A percentile compares a stretch with the other conserved stretches of the same genome.
Conservation (phyloP, 2,329 filamentous ascomycete genomes). For the Stromatinia cepivora region DNA sequence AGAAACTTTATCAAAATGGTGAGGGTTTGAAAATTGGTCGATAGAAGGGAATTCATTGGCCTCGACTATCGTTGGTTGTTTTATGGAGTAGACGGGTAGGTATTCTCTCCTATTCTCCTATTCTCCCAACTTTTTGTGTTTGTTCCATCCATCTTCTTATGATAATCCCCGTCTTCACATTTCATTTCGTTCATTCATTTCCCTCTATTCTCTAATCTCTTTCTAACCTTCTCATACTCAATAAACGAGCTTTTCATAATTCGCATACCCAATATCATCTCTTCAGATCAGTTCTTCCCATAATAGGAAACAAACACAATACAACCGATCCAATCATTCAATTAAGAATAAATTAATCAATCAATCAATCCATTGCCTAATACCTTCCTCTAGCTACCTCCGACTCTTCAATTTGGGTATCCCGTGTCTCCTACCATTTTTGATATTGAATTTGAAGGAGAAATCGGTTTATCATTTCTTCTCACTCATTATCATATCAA, state of each 20-base stretch:
- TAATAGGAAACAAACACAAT: not conserved
- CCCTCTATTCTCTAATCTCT: not conserved
- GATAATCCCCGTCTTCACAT: not conserved
- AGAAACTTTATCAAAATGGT: not conserved
- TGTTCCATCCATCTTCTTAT: too few relatives aligned
- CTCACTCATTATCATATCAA: not conserved
- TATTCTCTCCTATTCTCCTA: conserved; percentile 1
- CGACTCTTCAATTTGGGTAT: not conserved
- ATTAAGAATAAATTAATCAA: conserved; percentile 6
- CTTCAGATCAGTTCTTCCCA: not conserved
- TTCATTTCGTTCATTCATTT: not conserved
- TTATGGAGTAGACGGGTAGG: not conserved
- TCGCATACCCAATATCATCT: not conserved
- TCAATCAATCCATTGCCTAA: conserved; percentile 1
- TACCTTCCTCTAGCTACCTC: not conserved
- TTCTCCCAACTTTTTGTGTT: not conserved
- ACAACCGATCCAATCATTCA: conserved; percentile 12
- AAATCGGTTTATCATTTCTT: conserved; percentile 1
- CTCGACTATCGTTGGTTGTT: conserved; percentile 6
- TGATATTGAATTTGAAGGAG: not conserved
- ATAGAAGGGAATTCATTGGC: not conserved
- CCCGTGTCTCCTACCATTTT: not conserved
- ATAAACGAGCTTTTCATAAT: not conserved
- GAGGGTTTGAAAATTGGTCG: not conserved
- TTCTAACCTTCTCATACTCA: not conserved